These are phyloP conservation scores for Trichosanthes cucumerina DNA, from an alignment of 306 rosid species.

Conservation along the genomic window DNA sequence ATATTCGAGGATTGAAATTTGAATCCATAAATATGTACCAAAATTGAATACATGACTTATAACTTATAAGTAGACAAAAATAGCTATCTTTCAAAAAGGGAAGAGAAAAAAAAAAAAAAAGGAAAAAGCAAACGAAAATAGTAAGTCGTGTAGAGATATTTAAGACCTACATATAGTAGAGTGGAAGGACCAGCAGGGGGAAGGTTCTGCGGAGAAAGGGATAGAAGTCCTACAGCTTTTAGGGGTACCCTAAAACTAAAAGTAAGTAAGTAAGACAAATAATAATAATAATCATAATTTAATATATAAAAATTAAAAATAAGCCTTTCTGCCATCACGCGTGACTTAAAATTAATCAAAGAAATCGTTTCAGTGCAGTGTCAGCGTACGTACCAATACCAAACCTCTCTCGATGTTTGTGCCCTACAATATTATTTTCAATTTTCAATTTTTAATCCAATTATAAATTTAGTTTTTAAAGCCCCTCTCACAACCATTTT, in stretches of 20 bases:
- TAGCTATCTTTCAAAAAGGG: too few species aligned
- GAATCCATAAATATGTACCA: too few species aligned
- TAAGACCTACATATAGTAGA: neutral
- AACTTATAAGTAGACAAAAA: too few species aligned
- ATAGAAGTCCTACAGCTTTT: neutral
- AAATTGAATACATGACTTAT: too few species aligned
- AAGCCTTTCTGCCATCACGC: neutral
- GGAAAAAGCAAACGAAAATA: neutral
- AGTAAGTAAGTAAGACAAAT: neutral
- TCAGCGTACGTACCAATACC: neutral
- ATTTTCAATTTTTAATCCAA: too few species aligned
- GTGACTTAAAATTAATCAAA: conserved; percentile 6
- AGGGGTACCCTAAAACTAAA: neutral
- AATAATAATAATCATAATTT: neutral
- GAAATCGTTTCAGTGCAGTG: neutral
- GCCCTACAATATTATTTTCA: neutral
- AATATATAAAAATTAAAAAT: neutral
- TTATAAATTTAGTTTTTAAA: too few species aligned
- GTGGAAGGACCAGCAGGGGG: neutral
- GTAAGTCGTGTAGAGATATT: neutral
- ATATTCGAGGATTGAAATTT: too few species aligned
- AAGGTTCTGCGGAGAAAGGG: neutral
- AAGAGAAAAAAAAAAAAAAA: too few species aligned
- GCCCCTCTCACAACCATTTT: too few species aligned
- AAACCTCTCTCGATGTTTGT: neutral